phyloP scores from a whole-genome alignment of 768 basidiomycete genomes.

The Tylopilus sp. region DNA sequence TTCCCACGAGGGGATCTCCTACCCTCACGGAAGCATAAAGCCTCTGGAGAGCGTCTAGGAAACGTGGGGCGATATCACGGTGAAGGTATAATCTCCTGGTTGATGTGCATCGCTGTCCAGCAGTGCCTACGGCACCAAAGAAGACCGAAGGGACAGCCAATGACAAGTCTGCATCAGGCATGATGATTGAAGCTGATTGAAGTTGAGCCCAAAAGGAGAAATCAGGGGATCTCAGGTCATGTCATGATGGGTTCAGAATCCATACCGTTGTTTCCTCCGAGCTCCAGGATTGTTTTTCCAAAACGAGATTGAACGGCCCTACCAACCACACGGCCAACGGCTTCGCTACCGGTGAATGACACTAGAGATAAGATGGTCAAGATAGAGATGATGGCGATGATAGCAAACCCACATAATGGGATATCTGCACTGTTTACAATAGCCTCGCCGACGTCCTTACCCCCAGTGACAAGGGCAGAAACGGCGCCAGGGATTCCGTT shows the following conservation, averaged over 20 bases:
- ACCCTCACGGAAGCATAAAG: slow-evolving; percentile 70
- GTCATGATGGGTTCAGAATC: slow-evolving; percentile 13
- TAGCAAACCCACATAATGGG: slow-evolving; percentile 60
- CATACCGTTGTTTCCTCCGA: slow-evolving; percentile 94
- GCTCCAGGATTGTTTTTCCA: slow-evolving; percentile 85
- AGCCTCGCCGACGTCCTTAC: slow-evolving; percentile 73
- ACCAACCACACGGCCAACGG: slow-evolving; percentile 84
- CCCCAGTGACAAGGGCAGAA: slow-evolving; percentile 81
- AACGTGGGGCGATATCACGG: slow-evolving; percentile 67
- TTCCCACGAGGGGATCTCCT: slow-evolving; percentile 78
- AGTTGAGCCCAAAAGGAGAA: slow-evolving; percentile 15
- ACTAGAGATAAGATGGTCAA: slow-evolving; percentile 43
- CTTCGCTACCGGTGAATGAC: slow-evolving; percentile 93
- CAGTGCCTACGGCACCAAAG: slow-evolving; percentile 89
- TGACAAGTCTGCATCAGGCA: slow-evolving; percentile 89
- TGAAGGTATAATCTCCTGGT: slow-evolving; percentile 91
- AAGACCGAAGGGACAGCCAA: slow-evolving; percentile 89
- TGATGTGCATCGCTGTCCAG: slow-evolving; percentile 79
- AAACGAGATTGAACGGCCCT: slow-evolving; percentile 82
- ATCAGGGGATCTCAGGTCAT: slow-evolving; percentile 17
- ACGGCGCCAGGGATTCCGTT: slow-evolving; percentile 85
- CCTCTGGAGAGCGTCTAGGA: slow-evolving; percentile 69
- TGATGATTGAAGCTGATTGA: slow-evolving; percentile 76
- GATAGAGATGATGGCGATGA: background rate
- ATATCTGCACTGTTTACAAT: slow-evolving; percentile 71